Percentiles rank a stretch among this genome's conserved stretches.
Conservation (phyloP, 768 basidiomycete species). For the Mycena albidolilacea region DNA sequence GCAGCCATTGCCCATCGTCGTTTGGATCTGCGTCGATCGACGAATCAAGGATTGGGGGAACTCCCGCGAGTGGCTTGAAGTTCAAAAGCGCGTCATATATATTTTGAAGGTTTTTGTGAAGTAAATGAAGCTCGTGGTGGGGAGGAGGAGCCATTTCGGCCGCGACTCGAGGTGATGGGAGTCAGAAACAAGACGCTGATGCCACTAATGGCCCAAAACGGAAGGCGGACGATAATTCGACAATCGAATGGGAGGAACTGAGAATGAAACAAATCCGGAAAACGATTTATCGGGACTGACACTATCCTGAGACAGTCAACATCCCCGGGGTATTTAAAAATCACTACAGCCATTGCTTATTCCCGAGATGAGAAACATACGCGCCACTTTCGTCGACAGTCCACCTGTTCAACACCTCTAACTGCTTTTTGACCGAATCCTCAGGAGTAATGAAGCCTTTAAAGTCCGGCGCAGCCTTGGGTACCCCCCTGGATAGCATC, state of each 20-base stretch:
- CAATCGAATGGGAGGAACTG: too few species aligned
- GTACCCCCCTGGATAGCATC: background rate
- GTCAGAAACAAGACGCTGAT: background rate
- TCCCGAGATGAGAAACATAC: conserved; percentile 37
- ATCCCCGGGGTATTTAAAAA: background rate
- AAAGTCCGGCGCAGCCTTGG: conserved; percentile 13
- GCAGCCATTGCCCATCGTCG: conserved; percentile 52
- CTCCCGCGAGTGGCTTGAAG: conserved; percentile 54
- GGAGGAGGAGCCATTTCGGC: conserved; percentile 13
- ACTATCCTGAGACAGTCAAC: too few species aligned
- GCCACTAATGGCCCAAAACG: background rate
- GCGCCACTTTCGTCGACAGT: conserved; percentile 25
- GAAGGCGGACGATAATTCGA: background rate
- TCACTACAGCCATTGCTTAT: conserved; percentile 28
- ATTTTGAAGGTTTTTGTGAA: conserved; percentile 25
- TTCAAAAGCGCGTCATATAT: conserved; percentile 56
- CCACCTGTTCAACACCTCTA: conserved; percentile 23
- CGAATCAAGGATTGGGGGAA: conserved; percentile 64
- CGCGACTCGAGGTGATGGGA: background rate
- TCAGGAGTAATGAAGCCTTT: conserved; percentile 21
- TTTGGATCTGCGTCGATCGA: conserved; percentile 49
- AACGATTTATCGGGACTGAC: too few species aligned
- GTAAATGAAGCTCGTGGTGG: conserved; percentile 35
- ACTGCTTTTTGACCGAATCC: conserved; percentile 26
- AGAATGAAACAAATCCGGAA: too few species aligned